phyloP scores from a whole-genome alignment of 2,329 filamentous ascomycete genomes.

The Gremmenia infestans region DNA sequence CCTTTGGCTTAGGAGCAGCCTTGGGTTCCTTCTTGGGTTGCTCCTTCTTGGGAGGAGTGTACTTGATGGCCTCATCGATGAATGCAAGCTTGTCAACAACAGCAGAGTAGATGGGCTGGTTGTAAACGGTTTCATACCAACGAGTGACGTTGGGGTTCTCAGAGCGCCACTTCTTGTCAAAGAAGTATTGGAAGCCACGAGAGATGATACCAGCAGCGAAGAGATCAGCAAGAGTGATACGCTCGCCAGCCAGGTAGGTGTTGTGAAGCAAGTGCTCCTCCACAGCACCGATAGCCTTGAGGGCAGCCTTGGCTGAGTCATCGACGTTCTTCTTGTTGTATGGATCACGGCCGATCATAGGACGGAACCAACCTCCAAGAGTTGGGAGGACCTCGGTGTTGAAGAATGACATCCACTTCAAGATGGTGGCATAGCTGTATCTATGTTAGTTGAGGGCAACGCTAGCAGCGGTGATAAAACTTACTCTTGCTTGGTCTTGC shows the following conservation, averaged over 20 bases:
- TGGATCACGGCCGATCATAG: constrained; percentile 71
- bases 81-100: constrained; percentile 72
- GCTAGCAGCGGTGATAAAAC: constrained; percentile 4
- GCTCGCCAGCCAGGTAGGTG: constrained; percentile 97
- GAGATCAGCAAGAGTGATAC: constrained; percentile 92
- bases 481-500: constrained; percentile 99
- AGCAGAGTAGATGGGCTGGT: constrained; percentile 84
- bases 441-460: constrained; percentile 21
- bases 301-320: constrained; percentile 63
- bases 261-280: constrained; percentile 87
- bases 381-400: constrained; percentile 77
- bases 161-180: constrained; percentile 82
- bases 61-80: constrained; percentile 72
- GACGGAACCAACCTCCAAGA: constrained; percentile 78
- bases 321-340: constrained; percentile 99
- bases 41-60: constrained; percentile 73
- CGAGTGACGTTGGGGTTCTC: constrained; percentile 81
- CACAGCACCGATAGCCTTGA: constrained; percentile 64
- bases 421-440: constrained; percentile 79
- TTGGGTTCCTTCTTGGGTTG: constrained; percentile 55
- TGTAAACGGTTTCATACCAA: constrained; percentile 92
- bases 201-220: constrained; percentile 74
- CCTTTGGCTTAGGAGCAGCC: constrained; percentile 43
- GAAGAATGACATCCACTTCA: constrained; percentile 97
- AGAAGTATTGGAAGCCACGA: constrained; percentile 90